These are phyloP conservation scores for Carex arenaria DNA, from an alignment of 202 grass and related monocot genomes.

Conservation along the genomic window DNA sequence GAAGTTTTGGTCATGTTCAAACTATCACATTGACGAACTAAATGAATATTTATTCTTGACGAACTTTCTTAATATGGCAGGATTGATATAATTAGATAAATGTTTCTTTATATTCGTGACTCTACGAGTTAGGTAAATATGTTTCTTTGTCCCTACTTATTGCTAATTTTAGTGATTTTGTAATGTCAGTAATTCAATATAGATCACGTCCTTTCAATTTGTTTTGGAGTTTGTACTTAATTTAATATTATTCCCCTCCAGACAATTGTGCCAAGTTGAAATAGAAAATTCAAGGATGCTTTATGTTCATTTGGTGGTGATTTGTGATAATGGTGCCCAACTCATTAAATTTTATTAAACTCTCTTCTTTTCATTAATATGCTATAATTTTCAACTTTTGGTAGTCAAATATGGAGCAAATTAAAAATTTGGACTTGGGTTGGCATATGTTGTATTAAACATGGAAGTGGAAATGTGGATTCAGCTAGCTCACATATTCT, in stretches of 20 bases:
- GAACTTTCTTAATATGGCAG: background rate
- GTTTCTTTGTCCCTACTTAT: background rate
- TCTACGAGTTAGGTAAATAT: background rate
- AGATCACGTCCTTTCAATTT: background rate
- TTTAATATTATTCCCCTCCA: background rate
- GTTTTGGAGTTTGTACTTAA: background rate
- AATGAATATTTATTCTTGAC: background rate
- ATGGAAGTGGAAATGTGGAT: background rate
- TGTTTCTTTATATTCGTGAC: background rate
- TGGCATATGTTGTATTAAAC: constrained; percentile 1
- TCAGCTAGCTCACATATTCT: background rate
- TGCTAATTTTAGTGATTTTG: background rate
- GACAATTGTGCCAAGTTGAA: background rate
- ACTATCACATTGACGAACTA: background rate
- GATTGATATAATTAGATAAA: background rate
- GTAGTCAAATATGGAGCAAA: constrained; percentile 1
- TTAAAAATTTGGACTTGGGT: constrained; percentile 6
- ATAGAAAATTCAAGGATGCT: background rate
- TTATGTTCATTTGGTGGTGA: background rate
- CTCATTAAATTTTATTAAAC: background rate
- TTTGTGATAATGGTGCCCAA: background rate
- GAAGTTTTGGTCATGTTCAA: background rate
- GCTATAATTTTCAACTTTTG: constrained; percentile 6
- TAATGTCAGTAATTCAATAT: background rate
- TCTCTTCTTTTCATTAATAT: background rate